A percentile compares a stretch with the other conserved stretches of the same genome.
phyloP scores from a whole-genome alignment of 1,139 yeast species.

The Barnettozyma hawaiiensis region DNA sequence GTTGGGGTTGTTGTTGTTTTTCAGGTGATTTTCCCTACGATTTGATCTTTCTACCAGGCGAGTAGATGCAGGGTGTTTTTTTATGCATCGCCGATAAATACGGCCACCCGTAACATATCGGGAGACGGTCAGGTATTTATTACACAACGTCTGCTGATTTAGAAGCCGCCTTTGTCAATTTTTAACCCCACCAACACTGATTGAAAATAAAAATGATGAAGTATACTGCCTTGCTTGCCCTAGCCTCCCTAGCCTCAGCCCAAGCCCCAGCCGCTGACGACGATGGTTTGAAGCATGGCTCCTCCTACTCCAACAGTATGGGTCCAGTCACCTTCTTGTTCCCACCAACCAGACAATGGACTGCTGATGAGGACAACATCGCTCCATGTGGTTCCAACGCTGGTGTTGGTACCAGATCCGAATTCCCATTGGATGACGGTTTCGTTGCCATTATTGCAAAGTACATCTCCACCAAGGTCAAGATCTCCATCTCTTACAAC shows the following conservation, averaged over 20 bases:
- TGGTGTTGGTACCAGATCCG: conserved; percentile 31
- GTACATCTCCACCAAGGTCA: conserved; percentile 33
- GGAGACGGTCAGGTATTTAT: not conserved
- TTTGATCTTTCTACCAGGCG: not conserved
- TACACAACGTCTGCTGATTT: not conserved
- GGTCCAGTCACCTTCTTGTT: conserved; percentile 39
- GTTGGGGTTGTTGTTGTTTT: too few species aligned
- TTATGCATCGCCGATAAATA: not conserved
- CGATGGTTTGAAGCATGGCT: conserved; percentile 22
- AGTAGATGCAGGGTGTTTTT: not conserved
- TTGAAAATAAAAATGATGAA: conserved; percentile 9
- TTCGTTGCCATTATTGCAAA: conserved; percentile 38
- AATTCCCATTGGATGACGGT: conserved; percentile 39
- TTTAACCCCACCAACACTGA: too few species aligned
- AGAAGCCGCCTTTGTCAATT: too few species aligned
- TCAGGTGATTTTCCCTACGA: too few species aligned
- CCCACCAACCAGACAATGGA: conserved; percentile 39
- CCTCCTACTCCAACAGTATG: conserved; percentile 33
- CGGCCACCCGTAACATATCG: conserved; percentile 4
- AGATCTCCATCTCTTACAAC: conserved; percentile 34
- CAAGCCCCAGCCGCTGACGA: conserved; percentile 20
- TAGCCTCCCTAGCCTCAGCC: conserved; percentile 18
- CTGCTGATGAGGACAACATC: conserved; percentile 35
- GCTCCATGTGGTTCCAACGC: conserved; percentile 39
- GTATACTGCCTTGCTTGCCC: conserved; percentile 13